Evolutionary conservation across 2,329 filamentous ascomycete genomes (phyloP).

Genomic region (Xylariaceae sp.): DNA sequence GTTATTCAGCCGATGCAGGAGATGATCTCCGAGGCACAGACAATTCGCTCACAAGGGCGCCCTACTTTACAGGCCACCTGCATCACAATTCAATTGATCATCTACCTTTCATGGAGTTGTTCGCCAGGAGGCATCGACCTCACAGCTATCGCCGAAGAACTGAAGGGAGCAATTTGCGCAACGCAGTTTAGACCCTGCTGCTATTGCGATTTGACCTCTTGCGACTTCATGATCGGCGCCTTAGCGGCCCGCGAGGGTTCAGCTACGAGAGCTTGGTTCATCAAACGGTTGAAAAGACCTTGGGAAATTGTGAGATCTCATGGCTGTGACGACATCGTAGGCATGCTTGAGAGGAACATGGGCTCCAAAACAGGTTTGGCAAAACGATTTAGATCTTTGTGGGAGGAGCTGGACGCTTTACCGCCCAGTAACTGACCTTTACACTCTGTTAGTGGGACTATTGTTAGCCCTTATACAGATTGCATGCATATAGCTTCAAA

Average conservation of each 20-base stretch:
- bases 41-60: neutral
- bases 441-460: slow-evolving; percentile 12
- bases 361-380: neutral
- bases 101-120: slow-evolving; percentile 19
- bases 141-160: slow-evolving; percentile 13
- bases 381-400: neutral
- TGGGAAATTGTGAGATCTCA: slow-evolving; percentile 13
- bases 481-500: slow-evolving; percentile 9
- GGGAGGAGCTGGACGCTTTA: neutral
- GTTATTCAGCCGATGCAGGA: slow-evolving; percentile 1
- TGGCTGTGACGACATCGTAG: slow-evolving; percentile 14
- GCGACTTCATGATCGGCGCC: slow-evolving; percentile 22
- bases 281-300: slow-evolving; percentile 10
- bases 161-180: slow-evolving; percentile 14
- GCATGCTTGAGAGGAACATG: slow-evolving; percentile 1
- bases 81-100: slow-evolving; percentile 18
- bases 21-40: slow-evolving; percentile 2
- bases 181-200: slow-evolving; percentile 17
- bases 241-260: slow-evolving; percentile 18
- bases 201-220: slow-evolving; percentile 23
- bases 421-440: no score
- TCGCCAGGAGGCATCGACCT: slow-evolving; percentile 4
- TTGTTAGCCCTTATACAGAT: slow-evolving; percentile 3
- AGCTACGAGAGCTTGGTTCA: slow-evolving; percentile 21
- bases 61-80: slow-evolving; percentile 7